A percentile compares a stretch with the other conserved stretches of the same genome.
These are phyloP conservation scores for Pouteria campechiana DNA, from an alignment of 179 eudicot species.

Conservation along the genomic window DNA sequence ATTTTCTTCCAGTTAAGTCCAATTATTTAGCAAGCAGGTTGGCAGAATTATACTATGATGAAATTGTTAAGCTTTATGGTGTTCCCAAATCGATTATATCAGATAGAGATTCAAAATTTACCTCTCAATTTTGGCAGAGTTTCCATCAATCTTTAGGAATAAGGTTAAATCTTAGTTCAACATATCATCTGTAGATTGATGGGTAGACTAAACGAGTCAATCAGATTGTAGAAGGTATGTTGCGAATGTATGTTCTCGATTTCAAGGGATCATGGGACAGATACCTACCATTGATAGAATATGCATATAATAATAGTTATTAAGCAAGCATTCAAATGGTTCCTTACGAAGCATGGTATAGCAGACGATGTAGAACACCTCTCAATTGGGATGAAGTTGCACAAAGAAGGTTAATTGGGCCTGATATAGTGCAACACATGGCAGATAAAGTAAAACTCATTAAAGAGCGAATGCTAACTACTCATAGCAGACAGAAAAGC, in stretches of 20 bases:
- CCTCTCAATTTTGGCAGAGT: not conserved
- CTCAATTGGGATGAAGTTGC: not conserved
- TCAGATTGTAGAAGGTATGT: slow-evolving; percentile 1
- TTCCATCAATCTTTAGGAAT: slow-evolving; percentile 1
- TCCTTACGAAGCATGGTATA: not conserved
- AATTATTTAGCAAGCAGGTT: not conserved
- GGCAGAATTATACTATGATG: not conserved
- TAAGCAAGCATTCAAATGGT: slow-evolving; percentile 2
- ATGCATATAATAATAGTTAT: slow-evolving; percentile 4
- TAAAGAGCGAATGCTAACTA: not conserved
- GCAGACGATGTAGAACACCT: not conserved
- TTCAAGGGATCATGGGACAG: not conserved
- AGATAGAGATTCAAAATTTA: not conserved
- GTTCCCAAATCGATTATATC: not conserved
- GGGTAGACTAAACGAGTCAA: not conserved
- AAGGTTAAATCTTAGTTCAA: not conserved
- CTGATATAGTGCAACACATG: not conserved
- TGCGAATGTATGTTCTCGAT: slow-evolving; percentile 2
- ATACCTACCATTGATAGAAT: slow-evolving; percentile 1
- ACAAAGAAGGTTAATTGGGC: not conserved
- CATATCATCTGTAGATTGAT: slow-evolving; percentile 2
- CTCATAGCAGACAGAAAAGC: not conserved
- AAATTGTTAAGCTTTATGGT: slow-evolving; percentile 1
- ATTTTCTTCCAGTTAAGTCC: not conserved
- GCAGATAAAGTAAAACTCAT: not conserved